Base-by-base conservation (phyloP, 2,329 filamentous ascomycete species). In the Thielaviopsis populi region DNA sequence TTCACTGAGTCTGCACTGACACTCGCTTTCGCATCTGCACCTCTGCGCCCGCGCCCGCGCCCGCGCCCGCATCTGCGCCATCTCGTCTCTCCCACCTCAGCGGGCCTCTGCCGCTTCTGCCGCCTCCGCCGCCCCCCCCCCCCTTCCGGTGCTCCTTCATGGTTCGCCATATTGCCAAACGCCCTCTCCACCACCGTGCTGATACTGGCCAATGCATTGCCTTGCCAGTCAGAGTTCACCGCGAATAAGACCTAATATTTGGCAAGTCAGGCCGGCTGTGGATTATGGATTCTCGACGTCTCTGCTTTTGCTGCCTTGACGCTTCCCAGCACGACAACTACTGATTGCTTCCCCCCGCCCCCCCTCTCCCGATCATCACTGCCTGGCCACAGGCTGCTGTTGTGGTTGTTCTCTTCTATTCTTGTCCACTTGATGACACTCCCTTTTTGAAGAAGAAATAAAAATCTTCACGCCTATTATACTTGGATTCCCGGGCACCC, bases 211-310 rank as follows among this genome's bases (percentile, higher is more conserved):
- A 58, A 63, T 48, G 48, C 58, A 40, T 60, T 43, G 59, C 37
- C 40, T 61, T 50, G 58, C 58, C 58, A 61, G 54, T 24, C 58
- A 43, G 56, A 62, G 50, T 59, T 42, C 60, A 33, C 13, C 46
- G 60, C 37, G 63, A 59, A 62, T 62, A 62, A 41, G 22, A 46
- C 53, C 60, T 46, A 24, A 24, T 53, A 43, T 62, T 59, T 59
- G 60, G 60, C 63, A 62, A 58, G 58, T 43, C 48, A 61, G 63
- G 60, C 63, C 60, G 60, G 53, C 54, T 59, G 19, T 63, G 48
- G 64, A 66, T 66, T 66, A 66, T 66, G 64, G 64, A 66, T 66
- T 63, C 58, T 63, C 62, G 42, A 58, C 64, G 61, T 58, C 59
- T 63, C 59, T 61, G 37, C 61, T 66, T 63, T 43, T 61, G 53